Evolutionary conservation across 768 basidiomycete species (phyloP).

Genomic region (Macrolepiota albuminosa): DNA sequence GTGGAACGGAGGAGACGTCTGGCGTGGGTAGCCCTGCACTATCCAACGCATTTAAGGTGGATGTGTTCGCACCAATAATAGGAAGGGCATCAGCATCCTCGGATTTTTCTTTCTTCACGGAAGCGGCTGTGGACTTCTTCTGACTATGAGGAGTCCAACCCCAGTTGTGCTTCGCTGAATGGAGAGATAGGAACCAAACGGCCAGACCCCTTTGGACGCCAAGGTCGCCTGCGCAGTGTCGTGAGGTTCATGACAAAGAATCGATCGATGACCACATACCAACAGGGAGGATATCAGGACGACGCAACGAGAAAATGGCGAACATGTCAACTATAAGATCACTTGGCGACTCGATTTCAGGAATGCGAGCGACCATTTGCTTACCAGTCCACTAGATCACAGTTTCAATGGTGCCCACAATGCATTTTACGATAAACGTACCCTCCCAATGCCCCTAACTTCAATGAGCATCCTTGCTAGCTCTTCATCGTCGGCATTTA

Average conservation of each 20-base stretch:
- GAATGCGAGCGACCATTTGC: not conserved
- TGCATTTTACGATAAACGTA: slow-evolving; percentile 26
- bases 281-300: slow-evolving; percentile 70
- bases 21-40: slow-evolving; percentile 5
- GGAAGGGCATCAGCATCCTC: slow-evolving; percentile 30
- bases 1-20: slow-evolving; percentile 31
- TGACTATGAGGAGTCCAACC: slow-evolving; percentile 36
- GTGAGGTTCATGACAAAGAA: not conserved
- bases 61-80: slow-evolving; percentile 14
- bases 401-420: slow-evolving; percentile 2
- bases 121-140: slow-evolving; percentile 33
- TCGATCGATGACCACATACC: slow-evolving; percentile 18
- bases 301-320: slow-evolving; percentile 79
- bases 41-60: not conserved
- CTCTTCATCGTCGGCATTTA: slow-evolving; percentile 71
- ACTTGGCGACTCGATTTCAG: not conserved
- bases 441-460: slow-evolving; percentile 76
- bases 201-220: slow-evolving; percentile 76
- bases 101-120: slow-evolving; percentile 1
- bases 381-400: slow-evolving; percentile 56
- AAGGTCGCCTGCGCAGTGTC: slow-evolving; percentile 55
- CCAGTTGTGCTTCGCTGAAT: slow-evolving; percentile 46
- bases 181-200: slow-evolving; percentile 63
- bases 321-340: slow-evolving; percentile 78
- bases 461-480: slow-evolving; percentile 69